A percentile compares a stretch with the other conserved stretches of the same genome.
These are phyloP conservation scores for Lenzites betulinus DNA, from an alignment of 768 basidiomycete genomes.

Conservation along the genomic window DNA sequence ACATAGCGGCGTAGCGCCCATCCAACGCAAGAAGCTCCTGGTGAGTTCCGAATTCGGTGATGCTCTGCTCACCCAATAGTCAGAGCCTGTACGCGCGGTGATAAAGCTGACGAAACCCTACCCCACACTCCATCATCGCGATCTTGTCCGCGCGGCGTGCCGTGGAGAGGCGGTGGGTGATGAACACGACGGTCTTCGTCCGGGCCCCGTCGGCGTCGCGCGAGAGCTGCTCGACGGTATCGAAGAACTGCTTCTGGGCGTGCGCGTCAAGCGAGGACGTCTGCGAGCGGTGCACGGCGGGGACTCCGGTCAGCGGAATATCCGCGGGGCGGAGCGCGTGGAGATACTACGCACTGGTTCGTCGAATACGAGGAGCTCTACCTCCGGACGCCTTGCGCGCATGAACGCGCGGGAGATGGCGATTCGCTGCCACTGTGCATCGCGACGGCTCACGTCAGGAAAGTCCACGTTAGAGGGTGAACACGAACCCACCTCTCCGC, in stretches of 20 bases:
- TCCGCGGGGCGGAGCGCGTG: not conserved
- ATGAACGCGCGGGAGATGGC: conserved; percentile 88
- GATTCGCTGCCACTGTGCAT: conserved; percentile 77
- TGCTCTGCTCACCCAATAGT: conserved; percentile 45
- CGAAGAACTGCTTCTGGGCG: conserved; percentile 78
- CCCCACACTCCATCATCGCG: conserved; percentile 82
- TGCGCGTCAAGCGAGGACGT: conserved; percentile 80
- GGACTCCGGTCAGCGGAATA: not conserved
- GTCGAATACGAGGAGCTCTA: conserved; percentile 82
- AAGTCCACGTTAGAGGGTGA: not conserved
- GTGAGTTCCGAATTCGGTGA: conserved; percentile 77
- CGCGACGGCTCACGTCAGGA: not conserved
- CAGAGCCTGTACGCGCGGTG: not conserved
- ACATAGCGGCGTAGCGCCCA: conserved; percentile 69
- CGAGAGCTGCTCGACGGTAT: conserved; percentile 70
- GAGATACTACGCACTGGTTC: conserved; percentile 60
- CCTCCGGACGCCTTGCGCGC: conserved; percentile 71
- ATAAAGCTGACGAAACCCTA: conserved; percentile 30
- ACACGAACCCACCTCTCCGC: conserved; percentile 67
- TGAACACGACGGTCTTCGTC: conserved; percentile 76
- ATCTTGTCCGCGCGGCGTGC: conserved; percentile 85
- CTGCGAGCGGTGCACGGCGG: conserved; percentile 35
- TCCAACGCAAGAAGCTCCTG: conserved; percentile 60
- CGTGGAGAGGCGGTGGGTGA: conserved; percentile 80
- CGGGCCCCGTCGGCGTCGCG: conserved; percentile 55